A percentile compares a stretch with the other conserved stretches of the same genome.
Conservation (phyloP, 2,329 filamentous ascomycete genomes). For the Ceratocystis smalleyi region DNA sequence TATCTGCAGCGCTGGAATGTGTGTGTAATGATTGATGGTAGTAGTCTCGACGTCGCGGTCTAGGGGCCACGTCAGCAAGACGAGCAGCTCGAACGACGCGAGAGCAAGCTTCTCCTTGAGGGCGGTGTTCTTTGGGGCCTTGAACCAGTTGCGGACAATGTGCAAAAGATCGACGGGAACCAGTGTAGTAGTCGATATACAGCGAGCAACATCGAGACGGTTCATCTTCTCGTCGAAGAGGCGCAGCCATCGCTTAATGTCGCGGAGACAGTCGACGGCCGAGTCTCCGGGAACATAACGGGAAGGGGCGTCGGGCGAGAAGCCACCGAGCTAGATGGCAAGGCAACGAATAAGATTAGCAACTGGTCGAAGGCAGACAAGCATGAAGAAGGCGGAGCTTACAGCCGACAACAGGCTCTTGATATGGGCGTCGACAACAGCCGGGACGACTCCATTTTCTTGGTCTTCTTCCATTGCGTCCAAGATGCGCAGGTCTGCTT, state of each 20-base stretch:
- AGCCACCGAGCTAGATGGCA: conserved; percentile 60
- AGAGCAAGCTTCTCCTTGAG: conserved; percentile 66
- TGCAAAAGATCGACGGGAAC: conserved; percentile 78
- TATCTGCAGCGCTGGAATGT: conserved; percentile 76
- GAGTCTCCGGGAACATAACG: conserved; percentile 85
- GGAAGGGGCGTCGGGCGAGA: conserved; percentile 61
- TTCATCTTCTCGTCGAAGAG: conserved; percentile 89
- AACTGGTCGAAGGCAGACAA: conserved; percentile 5
- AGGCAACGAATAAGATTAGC: conserved; percentile 17
- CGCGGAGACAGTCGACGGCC: conserved; percentile 76
- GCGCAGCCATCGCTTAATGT: conserved; percentile 88
- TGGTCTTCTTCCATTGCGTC: conserved; percentile 4
- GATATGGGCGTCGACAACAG: conserved; percentile 83
- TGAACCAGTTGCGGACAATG: conserved; percentile 70
- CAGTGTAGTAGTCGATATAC: conserved; percentile 81
- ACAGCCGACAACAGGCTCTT: conserved; percentile 88
- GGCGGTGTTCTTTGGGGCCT: conserved; percentile 54
- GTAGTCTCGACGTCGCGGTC: conserved; percentile 64
- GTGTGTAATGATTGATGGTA: conserved; percentile 84
- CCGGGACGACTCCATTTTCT: conserved; percentile 54
- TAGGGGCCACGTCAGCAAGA: conserved; percentile 87
- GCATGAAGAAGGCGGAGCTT: conserved; percentile 27
- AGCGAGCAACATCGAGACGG: conserved; percentile 86
- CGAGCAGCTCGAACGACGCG: conserved; percentile 76
- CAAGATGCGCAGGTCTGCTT: not conserved